Evolutionary conservation across 1,284 basidiomycete genomes (phyloP).

Genomic region (Rhodotorula sp.): DNA sequence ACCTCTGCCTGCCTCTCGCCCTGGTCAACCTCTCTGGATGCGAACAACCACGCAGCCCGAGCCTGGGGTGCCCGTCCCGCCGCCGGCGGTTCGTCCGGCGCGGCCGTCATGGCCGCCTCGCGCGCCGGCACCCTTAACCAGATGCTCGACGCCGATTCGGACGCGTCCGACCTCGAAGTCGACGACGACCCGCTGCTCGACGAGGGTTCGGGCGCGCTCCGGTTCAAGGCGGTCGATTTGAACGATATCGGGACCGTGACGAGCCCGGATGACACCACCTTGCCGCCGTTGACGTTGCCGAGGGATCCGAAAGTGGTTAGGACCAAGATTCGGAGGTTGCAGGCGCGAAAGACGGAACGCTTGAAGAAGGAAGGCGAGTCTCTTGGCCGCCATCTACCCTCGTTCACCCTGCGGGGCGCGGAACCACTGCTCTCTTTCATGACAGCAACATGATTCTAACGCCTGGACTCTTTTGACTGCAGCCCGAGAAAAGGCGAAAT

Average conservation of each 20-base stretch:
- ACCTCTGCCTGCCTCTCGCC: neutral
- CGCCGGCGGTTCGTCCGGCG: conserved; percentile 21
- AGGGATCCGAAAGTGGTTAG: conserved; percentile 39
- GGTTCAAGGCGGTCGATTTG: conserved; percentile 34
- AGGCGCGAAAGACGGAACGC: conserved; percentile 31
- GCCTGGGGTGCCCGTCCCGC: conserved; percentile 18
- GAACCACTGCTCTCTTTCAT: no score
- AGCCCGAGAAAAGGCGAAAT: conserved; percentile 11
- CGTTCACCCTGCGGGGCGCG: no score
- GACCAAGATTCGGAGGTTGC: conserved; percentile 34
- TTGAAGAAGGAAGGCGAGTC: conserved; percentile 30
- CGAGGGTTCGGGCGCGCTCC: conserved; percentile 10
- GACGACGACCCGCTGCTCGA: conserved; percentile 21
- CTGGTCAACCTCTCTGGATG: neutral
- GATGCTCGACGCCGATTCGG: conserved; percentile 26
- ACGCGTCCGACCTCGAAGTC: conserved; percentile 36
- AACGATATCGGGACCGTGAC: conserved; percentile 39
- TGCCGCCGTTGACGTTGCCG: conserved; percentile 44
- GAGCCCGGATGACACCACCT: conserved; percentile 30
- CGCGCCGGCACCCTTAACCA: conserved; percentile 30
- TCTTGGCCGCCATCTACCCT: no score
- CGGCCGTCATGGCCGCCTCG: conserved; percentile 39
- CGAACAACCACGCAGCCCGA: conserved; percentile 15
- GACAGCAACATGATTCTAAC: neutral
- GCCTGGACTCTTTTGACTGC: neutral